A percentile compares a stretch with the other conserved stretches of the same genome.
These are phyloP conservation scores for Limonium bicolor DNA, from an alignment of 148 eudicot species.

Conservation along the genomic window DNA sequence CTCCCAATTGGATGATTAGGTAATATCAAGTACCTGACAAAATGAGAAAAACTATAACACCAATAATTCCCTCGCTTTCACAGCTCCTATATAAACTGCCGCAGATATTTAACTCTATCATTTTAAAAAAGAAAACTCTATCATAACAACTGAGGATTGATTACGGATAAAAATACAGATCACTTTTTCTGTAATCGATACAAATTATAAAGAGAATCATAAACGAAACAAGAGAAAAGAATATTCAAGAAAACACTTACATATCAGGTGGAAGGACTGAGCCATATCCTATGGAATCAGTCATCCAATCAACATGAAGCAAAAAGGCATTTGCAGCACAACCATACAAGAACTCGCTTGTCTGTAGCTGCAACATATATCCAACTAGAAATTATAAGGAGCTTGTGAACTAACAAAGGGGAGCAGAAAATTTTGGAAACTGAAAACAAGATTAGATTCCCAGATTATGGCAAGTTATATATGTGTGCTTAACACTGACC, in stretches of 20 bases:
- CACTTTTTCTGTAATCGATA: no score
- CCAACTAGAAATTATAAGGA: slow-evolving; percentile 4
- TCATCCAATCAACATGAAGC: slow-evolving; percentile 60
- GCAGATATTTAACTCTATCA: background rate
- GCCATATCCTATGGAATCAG: slow-evolving; percentile 59
- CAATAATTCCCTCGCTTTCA: background rate
- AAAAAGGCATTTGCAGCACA: slow-evolving; percentile 69
- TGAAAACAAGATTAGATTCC: background rate
- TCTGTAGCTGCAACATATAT: slow-evolving; percentile 46
- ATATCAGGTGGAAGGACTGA: slow-evolving; percentile 42
- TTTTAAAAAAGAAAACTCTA: no score
- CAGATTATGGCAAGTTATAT: no score
- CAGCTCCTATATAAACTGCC: background rate
- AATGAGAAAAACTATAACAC: slow-evolving; percentile 3
- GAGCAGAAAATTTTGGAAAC: background rate
- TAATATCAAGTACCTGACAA: slow-evolving; percentile 41
- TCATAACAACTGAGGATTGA: no score
- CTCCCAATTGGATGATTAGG: slow-evolving; percentile 19
- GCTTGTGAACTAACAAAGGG: background rate
- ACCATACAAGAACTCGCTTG: slow-evolving; percentile 75
- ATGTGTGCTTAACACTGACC: no score
- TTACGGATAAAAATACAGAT: no score
- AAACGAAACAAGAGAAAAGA: no score
- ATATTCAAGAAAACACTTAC: slow-evolving; percentile 16
- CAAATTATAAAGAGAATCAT: no score